A percentile compares a stretch with the other conserved stretches of the same genome.
Conservation (phyloP, 148 eudicot genomes). For the Camellia japonica region DNA sequence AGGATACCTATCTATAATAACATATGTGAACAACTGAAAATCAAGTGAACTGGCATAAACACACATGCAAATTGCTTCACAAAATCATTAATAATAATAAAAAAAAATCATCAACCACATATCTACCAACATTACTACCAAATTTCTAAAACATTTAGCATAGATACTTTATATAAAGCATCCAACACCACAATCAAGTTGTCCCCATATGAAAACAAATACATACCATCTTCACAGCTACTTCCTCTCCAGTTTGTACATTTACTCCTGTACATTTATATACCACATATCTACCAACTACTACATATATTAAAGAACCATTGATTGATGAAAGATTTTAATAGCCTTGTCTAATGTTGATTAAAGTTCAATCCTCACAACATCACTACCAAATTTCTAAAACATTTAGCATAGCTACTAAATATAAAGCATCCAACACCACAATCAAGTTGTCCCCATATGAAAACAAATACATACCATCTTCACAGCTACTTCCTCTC, state of each 20-base stretch:
- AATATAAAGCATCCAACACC: neutral
- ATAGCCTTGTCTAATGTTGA: neutral
- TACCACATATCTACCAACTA: neutral
- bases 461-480: constrained; percentile 53
- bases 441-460: neutral
- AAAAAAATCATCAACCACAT: neutral
- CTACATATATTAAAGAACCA: neutral
- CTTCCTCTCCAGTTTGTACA: constrained; percentile 85
- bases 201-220: neutral
- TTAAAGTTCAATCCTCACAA: neutral
- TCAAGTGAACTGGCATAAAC: neutral
- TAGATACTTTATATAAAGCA: neutral
- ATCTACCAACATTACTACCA: too few species aligned
- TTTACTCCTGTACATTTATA: constrained; percentile 48
- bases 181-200: neutral
- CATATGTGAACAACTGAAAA: neutral
- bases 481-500: constrained; percentile 90
- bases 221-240: constrained; percentile 88
- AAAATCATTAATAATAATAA: neutral
- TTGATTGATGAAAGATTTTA: neutral
- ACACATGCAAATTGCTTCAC: neutral
- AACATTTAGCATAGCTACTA: neutral
- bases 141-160: neutral
- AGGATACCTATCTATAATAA: neutral
- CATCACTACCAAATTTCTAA: neutral